These are phyloP conservation scores for Hymenoscyphus infarciens DNA, from an alignment of 2,329 filamentous ascomycete genomes.

Conservation along the genomic window DNA sequence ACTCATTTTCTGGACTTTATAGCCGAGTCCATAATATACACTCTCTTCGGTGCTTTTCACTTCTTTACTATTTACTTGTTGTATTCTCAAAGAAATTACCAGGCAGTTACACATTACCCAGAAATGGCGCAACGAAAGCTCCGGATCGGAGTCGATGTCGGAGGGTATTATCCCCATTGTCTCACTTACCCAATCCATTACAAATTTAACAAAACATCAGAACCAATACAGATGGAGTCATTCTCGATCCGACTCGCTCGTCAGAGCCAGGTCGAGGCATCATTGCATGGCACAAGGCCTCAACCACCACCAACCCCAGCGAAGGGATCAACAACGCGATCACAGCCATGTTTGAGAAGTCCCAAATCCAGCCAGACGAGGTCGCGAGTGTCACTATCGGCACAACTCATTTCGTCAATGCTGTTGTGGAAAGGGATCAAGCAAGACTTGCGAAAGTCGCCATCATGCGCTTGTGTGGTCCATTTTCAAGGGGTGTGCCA, in stretches of 20 bases:
- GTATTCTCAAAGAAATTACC: neutral
- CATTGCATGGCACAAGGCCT: constrained; percentile 26
- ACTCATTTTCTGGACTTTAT: neutral
- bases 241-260: constrained; percentile 6
- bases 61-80: neutral
- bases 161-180: constrained; percentile 14
- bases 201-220: constrained; percentile 14
- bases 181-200: neutral
- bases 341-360: constrained; percentile 21
- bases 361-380: constrained; percentile 16
- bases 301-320: constrained; percentile 28
- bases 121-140: constrained; percentile 7
- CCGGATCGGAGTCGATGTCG: constrained; percentile 38
- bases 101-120: no score
- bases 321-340: constrained; percentile 28
- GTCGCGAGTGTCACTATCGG: constrained; percentile 29
- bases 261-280: constrained; percentile 26
- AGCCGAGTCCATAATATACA: no score
- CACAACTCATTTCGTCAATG: constrained; percentile 41
- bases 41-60: no score
- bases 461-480: constrained; percentile 45
- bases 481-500: constrained; percentile 43
- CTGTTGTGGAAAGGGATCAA: constrained; percentile 12
- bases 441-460: constrained; percentile 41
- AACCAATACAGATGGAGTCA: constrained; percentile 34